phyloP scores from a whole-genome alignment of 345 rosid genomes.

The Aquilaria yunnanensis region DNA sequence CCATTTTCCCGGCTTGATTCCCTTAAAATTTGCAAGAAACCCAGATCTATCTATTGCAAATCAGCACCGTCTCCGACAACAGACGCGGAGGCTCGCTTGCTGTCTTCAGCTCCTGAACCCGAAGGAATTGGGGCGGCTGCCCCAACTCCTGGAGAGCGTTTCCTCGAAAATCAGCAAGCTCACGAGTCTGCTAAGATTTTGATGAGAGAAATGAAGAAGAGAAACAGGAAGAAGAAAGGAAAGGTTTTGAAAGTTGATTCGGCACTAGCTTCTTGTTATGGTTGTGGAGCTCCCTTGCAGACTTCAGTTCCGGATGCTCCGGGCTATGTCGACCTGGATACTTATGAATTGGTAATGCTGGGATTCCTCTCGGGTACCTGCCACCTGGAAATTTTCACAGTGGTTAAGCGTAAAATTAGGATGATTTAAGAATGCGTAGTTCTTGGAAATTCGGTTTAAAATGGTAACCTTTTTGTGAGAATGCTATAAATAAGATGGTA shows the following conservation, averaged over 20 bases:
- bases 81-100: constrained; percentile 22
- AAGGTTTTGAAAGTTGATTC: constrained; percentile 33
- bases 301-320: constrained; percentile 70
- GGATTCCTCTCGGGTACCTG: background rate
- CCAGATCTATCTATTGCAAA: constrained; percentile 30
- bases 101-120: constrained; percentile 21
- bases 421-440: too few relatives aligned
- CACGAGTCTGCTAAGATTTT: constrained; percentile 47
- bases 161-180: constrained; percentile 54
- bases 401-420: too few relatives aligned
- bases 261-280: constrained; percentile 58
- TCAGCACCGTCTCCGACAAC: constrained; percentile 20
- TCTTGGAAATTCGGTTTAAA: too few relatives aligned
- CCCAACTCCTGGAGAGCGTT: constrained; percentile 65
- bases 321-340: constrained; percentile 58
- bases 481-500: too few relatives aligned
- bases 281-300: constrained; percentile 96
- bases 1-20: constrained; percentile 23
- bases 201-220: constrained; percentile 39
- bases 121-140: constrained; percentile 75
- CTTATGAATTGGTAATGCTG: constrained; percentile 61
- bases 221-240: constrained; percentile 33
- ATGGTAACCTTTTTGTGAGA: too few relatives aligned
- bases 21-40: constrained; percentile 23
- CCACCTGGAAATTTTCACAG: too few relatives aligned